Evolutionary conservation across 2,329 filamentous ascomycete species (phyloP), one percentile per base, ranked within the genome.

Genomic region (Pezizomycotina sp.): DNA sequence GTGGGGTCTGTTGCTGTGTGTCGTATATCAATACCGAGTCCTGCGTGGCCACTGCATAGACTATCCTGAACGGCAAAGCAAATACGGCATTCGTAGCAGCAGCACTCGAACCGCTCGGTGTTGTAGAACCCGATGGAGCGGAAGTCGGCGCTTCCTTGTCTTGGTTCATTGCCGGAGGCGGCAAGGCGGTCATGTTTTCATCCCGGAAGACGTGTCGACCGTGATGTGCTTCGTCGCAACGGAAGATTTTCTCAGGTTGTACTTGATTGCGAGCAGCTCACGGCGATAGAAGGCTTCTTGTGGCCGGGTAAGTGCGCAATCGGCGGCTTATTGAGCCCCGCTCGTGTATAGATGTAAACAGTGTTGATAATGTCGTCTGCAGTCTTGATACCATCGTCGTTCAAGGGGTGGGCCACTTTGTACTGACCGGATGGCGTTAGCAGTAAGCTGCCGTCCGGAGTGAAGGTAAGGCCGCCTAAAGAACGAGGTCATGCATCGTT

Each of bases 401-500:
- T 62, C 30, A 72, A 70, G 14, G 64, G 61, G 47, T 81, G 71
- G 32, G 82, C 71, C 2, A 77, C 78, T 55, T 92, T 91, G 59
- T 89, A 95, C 54, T 95, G 89, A 5, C 89, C 89, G 2, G 89
- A 86, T 2, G 89, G 89, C 0, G 89, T 98, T 46, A 98, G 75
- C 4, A 98, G 66, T 31, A 98, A 63, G 55, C 84, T 92, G 16
- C 89, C 89, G 54, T 98, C 91, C 0, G 89, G 86, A 1, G 91
- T 83, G 54, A 98, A 98, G 0, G 86, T 84, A 31, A 98, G 63
- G 29, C 89, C 73, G 34, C 89, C 70, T 61, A 98, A 98, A 61
- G 98, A 98, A 0, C 89, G 95, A 0, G 86, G 93, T 42, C 95
- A 69, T 0, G 86, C 93, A 59, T 98, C 89, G 52, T 93, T 95